phyloP scores from a whole-genome alignment of 441 rosid genomes.

The Adansonia grandidieri region DNA sequence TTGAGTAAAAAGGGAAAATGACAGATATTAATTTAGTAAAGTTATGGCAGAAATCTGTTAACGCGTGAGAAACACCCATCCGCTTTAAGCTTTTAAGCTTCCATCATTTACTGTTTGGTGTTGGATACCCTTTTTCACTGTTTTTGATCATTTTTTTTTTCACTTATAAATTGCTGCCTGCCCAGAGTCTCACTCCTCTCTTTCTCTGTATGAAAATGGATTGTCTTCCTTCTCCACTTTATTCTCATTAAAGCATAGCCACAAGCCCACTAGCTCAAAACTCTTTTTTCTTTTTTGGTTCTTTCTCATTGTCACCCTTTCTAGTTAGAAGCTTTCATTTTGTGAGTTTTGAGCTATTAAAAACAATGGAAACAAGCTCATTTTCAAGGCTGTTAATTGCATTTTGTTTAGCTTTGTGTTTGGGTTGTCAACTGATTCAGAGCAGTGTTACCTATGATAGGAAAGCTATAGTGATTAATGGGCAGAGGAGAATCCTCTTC shows the following conservation, averaged over 20 bases:
- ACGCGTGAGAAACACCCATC: constrained; percentile 42
- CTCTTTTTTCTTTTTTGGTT: neutral
- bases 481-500: constrained; percentile 85
- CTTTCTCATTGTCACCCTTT: neutral
- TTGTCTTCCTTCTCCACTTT: constrained; percentile 30
- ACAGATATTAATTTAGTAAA: neutral
- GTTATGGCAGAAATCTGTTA: constrained; percentile 30
- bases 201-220: constrained; percentile 26
- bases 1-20: neutral
- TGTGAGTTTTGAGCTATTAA: constrained; percentile 12
- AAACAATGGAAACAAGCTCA: constrained; percentile 54
- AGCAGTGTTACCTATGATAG: constrained; percentile 72
- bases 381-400: constrained; percentile 33
- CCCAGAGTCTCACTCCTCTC: constrained; percentile 22
- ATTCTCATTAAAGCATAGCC: constrained; percentile 20
- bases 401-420: constrained; percentile 10
- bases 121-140: neutral
- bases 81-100: neutral
- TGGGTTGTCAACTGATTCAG: constrained; percentile 41
- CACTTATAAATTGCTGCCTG: constrained; percentile 28
- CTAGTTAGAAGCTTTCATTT: neutral
- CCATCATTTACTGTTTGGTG: constrained; percentile 26
- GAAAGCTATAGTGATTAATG: constrained; percentile 75
- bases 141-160: neutral
- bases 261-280: constrained; percentile 2